Percentiles rank a stretch among this genome's conserved stretches.
Evolutionary conservation across 331 rosid genomes (phyloP).

Genomic region (Pyrus hybrid): DNA sequence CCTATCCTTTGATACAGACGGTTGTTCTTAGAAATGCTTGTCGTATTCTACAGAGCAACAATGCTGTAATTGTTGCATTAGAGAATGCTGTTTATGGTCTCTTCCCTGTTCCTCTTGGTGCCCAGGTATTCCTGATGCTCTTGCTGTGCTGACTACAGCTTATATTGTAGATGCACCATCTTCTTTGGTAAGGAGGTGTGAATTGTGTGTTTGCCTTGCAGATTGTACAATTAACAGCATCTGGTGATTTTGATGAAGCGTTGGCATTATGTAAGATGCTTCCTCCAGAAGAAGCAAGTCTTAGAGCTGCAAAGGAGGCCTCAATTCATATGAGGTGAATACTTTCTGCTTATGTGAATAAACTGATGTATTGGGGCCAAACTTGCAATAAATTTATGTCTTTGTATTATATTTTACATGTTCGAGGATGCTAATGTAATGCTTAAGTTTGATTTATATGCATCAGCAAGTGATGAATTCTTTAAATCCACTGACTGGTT

Average conservation of each 20-base stretch:
- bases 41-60: conserved; percentile 55
- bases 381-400: not conserved
- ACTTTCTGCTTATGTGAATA: not conserved
- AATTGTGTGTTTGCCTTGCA: conserved; percentile 21
- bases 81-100: conserved; percentile 84
- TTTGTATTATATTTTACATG: not conserved
- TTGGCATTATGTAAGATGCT: conserved; percentile 97
- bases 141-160: not conserved
- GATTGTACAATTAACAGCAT: conserved; percentile 97
- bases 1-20: conserved; percentile 87
- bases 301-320: conserved; percentile 92
- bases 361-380: not conserved
- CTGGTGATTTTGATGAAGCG: conserved; percentile 97
- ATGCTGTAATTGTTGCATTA: conserved; percentile 54
- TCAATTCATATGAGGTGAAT: conserved; percentile 86
- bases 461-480: conserved; percentile 1
- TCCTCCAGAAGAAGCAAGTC: conserved; percentile 97
- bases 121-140: conserved; percentile 52
- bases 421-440: too few relatives aligned
- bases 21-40: conserved; percentile 82
- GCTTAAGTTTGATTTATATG: not conserved
- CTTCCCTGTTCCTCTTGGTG: conserved; percentile 96
- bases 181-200: not conserved
- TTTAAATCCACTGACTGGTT: not conserved
- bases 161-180: not conserved